These are phyloP conservation scores for Ophiostoma himal-ulmi DNA, from an alignment of 2,329 filamentous ascomycete genomes.

Conservation along the genomic window DNA sequence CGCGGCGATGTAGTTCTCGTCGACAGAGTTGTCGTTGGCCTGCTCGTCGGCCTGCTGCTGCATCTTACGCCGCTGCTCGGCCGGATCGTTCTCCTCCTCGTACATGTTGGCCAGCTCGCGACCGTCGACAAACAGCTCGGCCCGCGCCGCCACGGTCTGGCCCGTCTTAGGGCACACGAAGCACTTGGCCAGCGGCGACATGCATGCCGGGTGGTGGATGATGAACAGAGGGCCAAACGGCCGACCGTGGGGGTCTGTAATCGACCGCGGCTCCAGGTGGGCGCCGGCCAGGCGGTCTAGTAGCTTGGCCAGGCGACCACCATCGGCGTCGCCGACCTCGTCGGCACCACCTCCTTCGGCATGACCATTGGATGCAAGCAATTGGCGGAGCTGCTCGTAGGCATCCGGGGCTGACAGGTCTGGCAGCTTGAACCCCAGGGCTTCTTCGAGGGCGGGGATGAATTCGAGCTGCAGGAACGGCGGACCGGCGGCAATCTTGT, in stretches of 20 bases:
- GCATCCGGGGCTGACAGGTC: constrained; percentile 54
- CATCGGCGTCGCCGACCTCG: constrained; percentile 56
- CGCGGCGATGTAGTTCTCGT: constrained; percentile 78
- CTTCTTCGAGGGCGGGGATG: constrained; percentile 68
- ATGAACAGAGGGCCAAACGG: constrained; percentile 66
- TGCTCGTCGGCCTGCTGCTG: constrained; percentile 47
- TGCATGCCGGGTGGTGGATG: constrained; percentile 79
- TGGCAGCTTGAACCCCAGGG: constrained; percentile 60
- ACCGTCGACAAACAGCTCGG: constrained; percentile 75
- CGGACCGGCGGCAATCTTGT: constrained; percentile 18
- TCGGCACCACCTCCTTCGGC: constrained; percentile 48
- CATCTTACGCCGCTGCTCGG: constrained; percentile 80
- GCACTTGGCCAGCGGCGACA: constrained; percentile 87
- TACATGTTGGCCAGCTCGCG: constrained; percentile 93
- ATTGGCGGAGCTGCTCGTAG: constrained; percentile 48
- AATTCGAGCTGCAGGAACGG: constrained; percentile 71
- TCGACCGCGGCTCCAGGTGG: constrained; percentile 66
- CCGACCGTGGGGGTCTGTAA: constrained; percentile 46
- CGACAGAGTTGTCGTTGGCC: constrained; percentile 45
- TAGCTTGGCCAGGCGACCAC: constrained; percentile 57
- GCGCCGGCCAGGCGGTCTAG: constrained; percentile 72
- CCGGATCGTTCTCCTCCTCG: constrained; percentile 93
- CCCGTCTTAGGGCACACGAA: constrained; percentile 62
- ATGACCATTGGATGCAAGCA: constrained; percentile 34
- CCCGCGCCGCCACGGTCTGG: constrained; percentile 72